Evolutionary conservation across 2,329 filamentous ascomycete species (phyloP).

Genomic region (Penicillium sp.): DNA sequence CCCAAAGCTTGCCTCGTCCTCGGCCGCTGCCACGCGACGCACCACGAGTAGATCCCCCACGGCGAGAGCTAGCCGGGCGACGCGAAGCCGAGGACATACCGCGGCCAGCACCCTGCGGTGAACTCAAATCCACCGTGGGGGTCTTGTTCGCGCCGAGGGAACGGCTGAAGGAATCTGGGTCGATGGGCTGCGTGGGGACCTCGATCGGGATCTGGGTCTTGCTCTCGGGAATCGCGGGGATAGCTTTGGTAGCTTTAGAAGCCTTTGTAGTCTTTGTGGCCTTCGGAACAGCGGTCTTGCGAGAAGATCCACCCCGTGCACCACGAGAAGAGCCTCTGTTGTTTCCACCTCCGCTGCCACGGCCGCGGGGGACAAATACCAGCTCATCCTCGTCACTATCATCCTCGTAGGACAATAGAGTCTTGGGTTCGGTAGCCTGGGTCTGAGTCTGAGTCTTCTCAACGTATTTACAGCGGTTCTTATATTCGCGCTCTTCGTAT

Average conservation of each 20-base stretch:
- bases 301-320: slow-evolving; percentile 27
- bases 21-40: slow-evolving; percentile 35
- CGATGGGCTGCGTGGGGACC: slow-evolving; percentile 47
- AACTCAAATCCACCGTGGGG: slow-evolving; percentile 31
- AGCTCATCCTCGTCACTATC: slow-evolving; percentile 50
- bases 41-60: slow-evolving; percentile 36
- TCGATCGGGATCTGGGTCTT: slow-evolving; percentile 34
- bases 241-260: not conserved
- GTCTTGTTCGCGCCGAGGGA: slow-evolving; percentile 33
- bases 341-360: slow-evolving; percentile 23
- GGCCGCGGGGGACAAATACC: slow-evolving; percentile 45
- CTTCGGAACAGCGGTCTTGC: slow-evolving; percentile 27
- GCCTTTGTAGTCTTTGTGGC: slow-evolving; percentile 10
- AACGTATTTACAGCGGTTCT: slow-evolving; percentile 45
- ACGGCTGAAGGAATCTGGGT: slow-evolving; percentile 49
- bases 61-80: slow-evolving; percentile 30
- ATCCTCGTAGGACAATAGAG: slow-evolving; percentile 48
- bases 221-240: slow-evolving; percentile 25
- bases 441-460: slow-evolving; percentile 43
- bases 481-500: slow-evolving; percentile 46
- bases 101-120: slow-evolving; percentile 34
- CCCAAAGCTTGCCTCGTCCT: slow-evolving; percentile 45
- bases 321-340: slow-evolving; percentile 34
- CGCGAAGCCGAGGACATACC: slow-evolving; percentile 36
- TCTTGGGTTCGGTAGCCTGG: slow-evolving; percentile 38